Percentiles rank a stretch among this genome's conserved stretches.
Evolutionary conservation across 768 basidiomycete species (phyloP).

Genomic region (Auriscalpium orientale): DNA sequence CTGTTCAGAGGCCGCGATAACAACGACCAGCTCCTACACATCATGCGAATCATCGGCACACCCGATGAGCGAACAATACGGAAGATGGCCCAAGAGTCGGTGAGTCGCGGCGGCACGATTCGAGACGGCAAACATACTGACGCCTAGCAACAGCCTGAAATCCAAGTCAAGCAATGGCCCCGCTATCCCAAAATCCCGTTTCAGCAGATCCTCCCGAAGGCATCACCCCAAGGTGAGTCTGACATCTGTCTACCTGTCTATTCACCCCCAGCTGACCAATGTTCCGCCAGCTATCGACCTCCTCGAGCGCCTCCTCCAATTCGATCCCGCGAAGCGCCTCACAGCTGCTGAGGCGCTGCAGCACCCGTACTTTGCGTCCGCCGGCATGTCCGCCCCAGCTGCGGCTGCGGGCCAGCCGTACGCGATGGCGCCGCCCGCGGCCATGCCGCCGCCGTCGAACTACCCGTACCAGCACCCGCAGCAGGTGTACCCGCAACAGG

Average conservation of each 20-base stretch:
- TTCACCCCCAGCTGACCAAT: too few relatives aligned
- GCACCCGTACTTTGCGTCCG: conserved; percentile 83
- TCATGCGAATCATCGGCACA: conserved; percentile 95
- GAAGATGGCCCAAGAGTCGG: conserved; percentile 87
- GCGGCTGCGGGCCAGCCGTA: conserved; percentile 28
- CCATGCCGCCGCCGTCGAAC: conserved; percentile 21
- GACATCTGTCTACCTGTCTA: too few relatives aligned
- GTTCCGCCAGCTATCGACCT: conserved; percentile 67
- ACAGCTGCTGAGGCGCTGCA: conserved; percentile 86
- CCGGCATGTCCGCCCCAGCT: conserved; percentile 30
- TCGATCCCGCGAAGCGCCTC: conserved; percentile 88
- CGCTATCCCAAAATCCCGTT: conserved; percentile 81
- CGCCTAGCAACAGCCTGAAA: conserved; percentile 55
- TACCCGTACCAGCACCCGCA: conserved; percentile 48
- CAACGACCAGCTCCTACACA: conserved; percentile 94
- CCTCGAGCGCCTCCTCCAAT: conserved; percentile 90
- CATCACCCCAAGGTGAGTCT: conserved; percentile 68
- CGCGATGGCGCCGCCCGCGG: conserved; percentile 54
- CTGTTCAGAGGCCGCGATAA: conserved; percentile 96
- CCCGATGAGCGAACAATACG: conserved; percentile 82
- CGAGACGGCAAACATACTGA: too few relatives aligned
- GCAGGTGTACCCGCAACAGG: conserved; percentile 21
- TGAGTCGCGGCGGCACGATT: conserved; percentile 28
- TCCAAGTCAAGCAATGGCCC: conserved; percentile 76
- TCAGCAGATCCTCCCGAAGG: conserved; percentile 76